Evolutionary conservation across 2,329 filamentous ascomycete genomes (phyloP).

Genomic region (Pseudovirgaria hyperparasitica): DNA sequence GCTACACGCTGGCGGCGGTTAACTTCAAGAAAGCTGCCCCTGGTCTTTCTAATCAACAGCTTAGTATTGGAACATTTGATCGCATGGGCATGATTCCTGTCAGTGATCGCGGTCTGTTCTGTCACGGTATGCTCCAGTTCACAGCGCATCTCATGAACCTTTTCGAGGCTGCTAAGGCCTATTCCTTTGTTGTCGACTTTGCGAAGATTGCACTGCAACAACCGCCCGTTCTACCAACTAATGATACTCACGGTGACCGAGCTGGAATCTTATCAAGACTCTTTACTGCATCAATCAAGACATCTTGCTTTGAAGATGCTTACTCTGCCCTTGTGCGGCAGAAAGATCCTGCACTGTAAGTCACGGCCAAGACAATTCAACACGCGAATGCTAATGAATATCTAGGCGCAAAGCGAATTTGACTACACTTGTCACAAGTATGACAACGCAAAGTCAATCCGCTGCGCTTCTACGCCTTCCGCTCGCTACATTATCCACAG

Average conservation of each 20-base stretch:
- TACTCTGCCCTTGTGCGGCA: slow-evolving; percentile 68
- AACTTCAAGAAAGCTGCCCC: slow-evolving; percentile 76
- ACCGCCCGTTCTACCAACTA: slow-evolving; percentile 20
- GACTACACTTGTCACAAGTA: slow-evolving; percentile 44
- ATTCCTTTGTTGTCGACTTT: slow-evolving; percentile 76
- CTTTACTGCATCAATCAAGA: slow-evolving; percentile 70
- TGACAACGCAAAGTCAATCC: slow-evolving; percentile 22
- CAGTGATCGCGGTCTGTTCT: slow-evolving; percentile 54
- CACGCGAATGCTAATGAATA: slow-evolving; percentile 8
- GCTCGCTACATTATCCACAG: slow-evolving; percentile 62
- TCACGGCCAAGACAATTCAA: slow-evolving; percentile 2
- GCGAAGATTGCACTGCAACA: slow-evolving; percentile 52
- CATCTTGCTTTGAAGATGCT: slow-evolving; percentile 68
- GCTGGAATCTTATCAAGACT: slow-evolving; percentile 69
- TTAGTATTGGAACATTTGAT: slow-evolving; percentile 9
- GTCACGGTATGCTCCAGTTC: slow-evolving; percentile 69
- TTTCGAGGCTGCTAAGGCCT: slow-evolving; percentile 65
- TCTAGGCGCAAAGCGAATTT: slow-evolving; percentile 53
- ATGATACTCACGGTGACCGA: slow-evolving; percentile 2
- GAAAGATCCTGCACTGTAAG: slow-evolving; percentile 51
- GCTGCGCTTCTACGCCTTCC: slow-evolving; percentile 54
- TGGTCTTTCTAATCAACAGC: slow-evolving; percentile 37
- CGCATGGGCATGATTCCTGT: slow-evolving; percentile 50
- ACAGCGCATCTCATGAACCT: slow-evolving; percentile 75
- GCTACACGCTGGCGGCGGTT: slow-evolving; percentile 58